A percentile compares a stretch with the other conserved stretches of the same genome.
phyloP scores from a whole-genome alignment of 148 eudicot genomes.

The Drosera capensis region DNA sequence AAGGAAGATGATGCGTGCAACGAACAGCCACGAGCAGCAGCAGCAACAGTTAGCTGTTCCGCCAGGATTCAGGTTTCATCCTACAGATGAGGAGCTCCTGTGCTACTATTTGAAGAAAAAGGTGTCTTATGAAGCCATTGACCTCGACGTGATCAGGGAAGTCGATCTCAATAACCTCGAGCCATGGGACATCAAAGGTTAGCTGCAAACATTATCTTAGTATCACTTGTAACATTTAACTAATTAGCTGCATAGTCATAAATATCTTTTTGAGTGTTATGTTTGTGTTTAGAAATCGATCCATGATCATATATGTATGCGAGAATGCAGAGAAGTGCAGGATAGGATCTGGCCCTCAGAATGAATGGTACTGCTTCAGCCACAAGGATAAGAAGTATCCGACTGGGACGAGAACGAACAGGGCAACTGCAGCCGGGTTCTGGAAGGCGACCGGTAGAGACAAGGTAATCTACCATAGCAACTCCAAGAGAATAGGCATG shows the following conservation, averaged over 20 bases:
- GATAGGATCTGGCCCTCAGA: constrained; percentile 84
- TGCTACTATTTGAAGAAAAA: constrained; percentile 93
- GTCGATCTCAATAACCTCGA: constrained; percentile 90
- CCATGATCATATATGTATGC: too few species aligned
- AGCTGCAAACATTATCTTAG: not conserved
- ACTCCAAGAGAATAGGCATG: constrained; percentile 79
- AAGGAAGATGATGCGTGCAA: constrained; percentile 31
- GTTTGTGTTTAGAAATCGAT: too few species aligned
- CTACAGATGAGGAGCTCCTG: constrained; percentile 88
- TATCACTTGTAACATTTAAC: not conserved
- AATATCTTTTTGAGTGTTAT: too few species aligned
- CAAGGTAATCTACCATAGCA: constrained; percentile 65
- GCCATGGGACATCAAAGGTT: constrained; percentile 98
- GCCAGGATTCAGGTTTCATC: constrained; percentile 91
- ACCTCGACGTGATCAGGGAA: constrained; percentile 88
- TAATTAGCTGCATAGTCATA: too few species aligned
- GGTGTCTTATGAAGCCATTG: constrained; percentile 60
- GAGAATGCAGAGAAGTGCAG: constrained; percentile 81
- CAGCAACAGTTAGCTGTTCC: too few species aligned
- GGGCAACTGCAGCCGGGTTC: constrained; percentile 90
- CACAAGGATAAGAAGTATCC: constrained; percentile 91
- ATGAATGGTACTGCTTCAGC: constrained; percentile 94
- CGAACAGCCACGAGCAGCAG: too few species aligned
- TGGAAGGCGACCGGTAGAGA: constrained; percentile 98
- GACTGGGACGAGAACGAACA: constrained; percentile 83